Evolutionary conservation across 495 filamentous ascomycete species (phyloP), one percentile per base, ranked within the genome.

Genomic region (Penicillium odoratum): DNA sequence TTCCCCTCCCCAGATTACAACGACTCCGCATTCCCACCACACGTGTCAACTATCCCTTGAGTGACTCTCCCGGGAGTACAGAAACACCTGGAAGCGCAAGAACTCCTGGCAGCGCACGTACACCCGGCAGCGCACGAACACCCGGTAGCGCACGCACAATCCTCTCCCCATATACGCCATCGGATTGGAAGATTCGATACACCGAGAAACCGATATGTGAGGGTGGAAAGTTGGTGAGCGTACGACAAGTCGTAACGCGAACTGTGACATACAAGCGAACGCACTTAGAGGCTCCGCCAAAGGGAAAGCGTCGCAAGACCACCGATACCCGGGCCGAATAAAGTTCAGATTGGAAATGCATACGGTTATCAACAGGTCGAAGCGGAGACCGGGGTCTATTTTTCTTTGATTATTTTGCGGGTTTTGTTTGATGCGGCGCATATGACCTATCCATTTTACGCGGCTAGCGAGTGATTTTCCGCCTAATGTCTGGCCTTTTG

Each of bases 241-340:
- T 82, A 11, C 65, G 70, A 31, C 76, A 81, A 59, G 74, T 82
- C 15, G 74, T 82, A 11, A 82, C 79, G 0, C 69, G 76, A 15
- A 82, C 79, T 1, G 73, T 82, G 5, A 81, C 74, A 1, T 78
- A 74, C 51, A 78, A 77, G 55, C 66, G 71, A 13, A 78, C 73
- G 1, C 69, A 62, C 26, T 64, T 78, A 11, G 73, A 77, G 36
- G 60, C 69, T 11, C 71, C 73, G 3, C 75, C 75, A 3, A 78
- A 75, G 62, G 74, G 75, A 5, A 78, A 78, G 58, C 53, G 74
- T 26, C 67, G 75, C 50, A 77, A 72, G 64, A 56, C 50, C 15
- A 5, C 36, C 2, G 36, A 40, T 3, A 40, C 36, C 11, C 10
- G 15, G 5, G 36, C 7, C 36, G 36, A 40, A 5, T 40, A 40